phyloP scores from a whole-genome alignment of 768 basidiomycete species.

The Imleria badia region DNA sequence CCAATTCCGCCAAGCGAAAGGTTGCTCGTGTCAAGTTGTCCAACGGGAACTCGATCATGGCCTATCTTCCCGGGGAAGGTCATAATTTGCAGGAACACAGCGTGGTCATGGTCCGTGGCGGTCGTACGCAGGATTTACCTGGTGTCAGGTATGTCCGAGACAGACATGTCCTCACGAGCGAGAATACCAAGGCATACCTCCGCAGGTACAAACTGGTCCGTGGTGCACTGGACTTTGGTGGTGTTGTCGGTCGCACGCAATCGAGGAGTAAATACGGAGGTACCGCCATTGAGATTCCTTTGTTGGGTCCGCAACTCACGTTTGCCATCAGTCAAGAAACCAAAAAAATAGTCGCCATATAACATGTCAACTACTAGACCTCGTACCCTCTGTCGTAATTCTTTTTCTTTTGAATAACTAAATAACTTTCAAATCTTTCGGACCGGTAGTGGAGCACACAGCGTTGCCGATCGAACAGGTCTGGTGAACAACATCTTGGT shows the following conservation, averaged over 20 bases:
- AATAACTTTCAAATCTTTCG: not conserved
- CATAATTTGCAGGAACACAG: constrained; percentile 98
- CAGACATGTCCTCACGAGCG: not conserved
- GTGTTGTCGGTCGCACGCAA: constrained; percentile 79
- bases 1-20: constrained; percentile 98
- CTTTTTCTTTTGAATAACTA: not conserved
- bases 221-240: constrained; percentile 88
- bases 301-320: constrained; percentile 1
- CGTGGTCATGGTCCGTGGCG: constrained; percentile 93
- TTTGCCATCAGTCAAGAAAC: constrained; percentile 72
- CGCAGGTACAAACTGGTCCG: constrained; percentile 91
- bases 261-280: constrained; percentile 93
- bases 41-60: constrained; percentile 85
- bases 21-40: constrained; percentile 91
- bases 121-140: constrained; percentile 95
- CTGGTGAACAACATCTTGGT: not conserved
- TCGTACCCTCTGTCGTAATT: not conserved
- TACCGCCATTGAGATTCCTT: constrained; percentile 34
- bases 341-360: constrained; percentile 59
- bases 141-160: constrained; percentile 79
- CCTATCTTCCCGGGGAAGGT: constrained; percentile 96
- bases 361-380: not conserved
- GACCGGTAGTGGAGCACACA: not conserved
- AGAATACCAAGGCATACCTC: not conserved
- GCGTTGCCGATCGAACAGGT: not conserved